Conservation (phyloP, 2,329 filamentous ascomycete species). For the Fusarium burgessii region DNA sequence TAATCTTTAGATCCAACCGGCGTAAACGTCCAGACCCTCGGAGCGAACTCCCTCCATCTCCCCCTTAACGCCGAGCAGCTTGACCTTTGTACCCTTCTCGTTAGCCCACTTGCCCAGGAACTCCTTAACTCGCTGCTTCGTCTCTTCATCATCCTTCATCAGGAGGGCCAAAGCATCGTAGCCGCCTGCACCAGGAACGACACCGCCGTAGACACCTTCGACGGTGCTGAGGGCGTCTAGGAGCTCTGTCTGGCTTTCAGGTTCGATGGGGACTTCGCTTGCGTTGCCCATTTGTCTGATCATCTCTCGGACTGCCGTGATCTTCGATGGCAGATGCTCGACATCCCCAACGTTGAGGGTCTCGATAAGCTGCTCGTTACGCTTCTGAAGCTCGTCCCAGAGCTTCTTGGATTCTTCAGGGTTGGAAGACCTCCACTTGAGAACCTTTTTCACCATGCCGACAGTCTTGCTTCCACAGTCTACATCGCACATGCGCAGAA, state of each 20-base stretch:
- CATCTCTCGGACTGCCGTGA: constrained; percentile 66
- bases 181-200: constrained; percentile 93
- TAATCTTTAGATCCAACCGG: constrained; percentile 56
- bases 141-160: constrained; percentile 77
- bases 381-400: constrained; percentile 79
- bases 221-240: constrained; percentile 80
- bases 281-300: constrained; percentile 81
- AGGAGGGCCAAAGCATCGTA: constrained; percentile 90
- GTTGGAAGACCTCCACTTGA: constrained; percentile 81
- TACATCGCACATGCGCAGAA: constrained; percentile 94
- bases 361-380: constrained; percentile 77
- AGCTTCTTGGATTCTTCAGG: constrained; percentile 72
- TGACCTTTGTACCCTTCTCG: constrained; percentile 71
- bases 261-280: constrained; percentile 89
- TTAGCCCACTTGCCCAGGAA: constrained; percentile 75
- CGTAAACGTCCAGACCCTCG: constrained; percentile 60
- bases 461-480: constrained; percentile 94
- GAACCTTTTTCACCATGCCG: constrained; percentile 92
- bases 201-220: constrained; percentile 86
- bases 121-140: constrained; percentile 68
- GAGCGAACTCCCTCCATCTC: constrained; percentile 75
- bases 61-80: constrained; percentile 75
- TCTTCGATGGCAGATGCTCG: constrained; percentile 59
- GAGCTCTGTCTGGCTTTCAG: constrained; percentile 83
- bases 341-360: constrained; percentile 67